Conservation (phyloP, 1,284 basidiomycete species). For the Tetrapyrgos nigripes region DNA sequence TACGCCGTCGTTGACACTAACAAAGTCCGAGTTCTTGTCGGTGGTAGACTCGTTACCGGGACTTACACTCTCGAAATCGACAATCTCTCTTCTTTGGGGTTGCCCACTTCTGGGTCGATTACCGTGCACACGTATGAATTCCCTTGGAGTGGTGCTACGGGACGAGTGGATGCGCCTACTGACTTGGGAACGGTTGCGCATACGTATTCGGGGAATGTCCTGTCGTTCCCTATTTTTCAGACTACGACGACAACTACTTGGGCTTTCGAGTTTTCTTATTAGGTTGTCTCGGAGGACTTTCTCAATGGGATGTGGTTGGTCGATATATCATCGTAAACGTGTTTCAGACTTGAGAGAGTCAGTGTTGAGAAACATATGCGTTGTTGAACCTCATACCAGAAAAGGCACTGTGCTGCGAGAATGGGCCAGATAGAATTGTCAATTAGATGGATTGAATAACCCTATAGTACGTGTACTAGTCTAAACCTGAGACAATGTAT, state of each 20-base stretch:
- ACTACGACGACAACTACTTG: conserved; percentile 26
- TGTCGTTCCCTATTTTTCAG: conserved; percentile 29
- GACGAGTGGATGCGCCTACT: conserved; percentile 18
- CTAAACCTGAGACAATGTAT: too few species aligned
- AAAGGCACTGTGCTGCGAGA: too few species aligned
- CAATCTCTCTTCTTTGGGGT: conserved; percentile 21
- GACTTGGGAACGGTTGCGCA: conserved; percentile 23
- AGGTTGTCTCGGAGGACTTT: too few species aligned
- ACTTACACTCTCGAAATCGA: background rate
- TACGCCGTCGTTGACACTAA: conserved; percentile 27
- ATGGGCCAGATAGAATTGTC: too few species aligned
- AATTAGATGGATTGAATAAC: too few species aligned
- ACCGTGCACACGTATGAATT: conserved; percentile 23
- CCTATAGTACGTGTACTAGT: too few species aligned
- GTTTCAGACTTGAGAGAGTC: too few species aligned
- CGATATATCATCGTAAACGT: too few species aligned
- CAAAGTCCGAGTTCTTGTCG: conserved; percentile 26
- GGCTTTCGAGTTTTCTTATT: conserved; percentile 25
- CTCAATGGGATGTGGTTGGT: too few species aligned
- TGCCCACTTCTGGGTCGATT: conserved; percentile 24
- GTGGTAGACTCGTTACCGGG: conserved; percentile 25
- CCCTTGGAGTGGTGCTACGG: conserved; percentile 16
- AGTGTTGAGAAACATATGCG: too few species aligned
- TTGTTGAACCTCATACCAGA: too few species aligned
- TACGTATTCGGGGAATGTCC: conserved; percentile 24